These are phyloP conservation scores for Yarrowia deformans DNA, from an alignment of 805 yeast species.

Conservation along the genomic window DNA sequence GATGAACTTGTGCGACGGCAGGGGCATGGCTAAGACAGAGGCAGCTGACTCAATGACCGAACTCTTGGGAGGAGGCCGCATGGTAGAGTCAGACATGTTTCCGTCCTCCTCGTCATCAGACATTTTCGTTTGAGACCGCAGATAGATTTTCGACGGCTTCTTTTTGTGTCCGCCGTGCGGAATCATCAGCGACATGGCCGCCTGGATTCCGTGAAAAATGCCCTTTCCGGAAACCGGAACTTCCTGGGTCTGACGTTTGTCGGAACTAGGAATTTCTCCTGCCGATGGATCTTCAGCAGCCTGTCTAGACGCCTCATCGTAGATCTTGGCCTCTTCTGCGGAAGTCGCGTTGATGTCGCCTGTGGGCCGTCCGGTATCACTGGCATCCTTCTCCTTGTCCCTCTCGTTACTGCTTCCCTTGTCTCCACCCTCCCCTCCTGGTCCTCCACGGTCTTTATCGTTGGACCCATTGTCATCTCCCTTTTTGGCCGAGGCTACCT, in stretches of 20 bases:
- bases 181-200: conserved; percentile 35
- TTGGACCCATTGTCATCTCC: conserved; percentile 41
- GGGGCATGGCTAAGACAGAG: conserved; percentile 77
- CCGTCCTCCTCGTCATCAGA: conserved; percentile 23
- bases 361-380: conserved; percentile 16
- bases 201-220: conserved; percentile 35
- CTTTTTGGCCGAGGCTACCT: conserved; percentile 54
- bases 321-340: conserved; percentile 19
- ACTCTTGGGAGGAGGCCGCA: conserved; percentile 55
- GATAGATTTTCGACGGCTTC: conserved; percentile 29
- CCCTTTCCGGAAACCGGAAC: conserved; percentile 21
- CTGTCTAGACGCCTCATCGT: conserved; percentile 1
- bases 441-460: conserved; percentile 42
- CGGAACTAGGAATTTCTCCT: conserved; percentile 52
- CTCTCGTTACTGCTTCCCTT: conserved; percentile 21
- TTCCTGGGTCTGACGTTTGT: not conserved
- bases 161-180: conserved; percentile 16
- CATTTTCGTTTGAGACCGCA: conserved; percentile 21
- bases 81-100: conserved; percentile 1
- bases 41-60: conserved; percentile 82
- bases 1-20: conserved; percentile 72
- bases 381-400: not conserved
- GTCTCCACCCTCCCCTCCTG: conserved; percentile 41
- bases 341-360: conserved; percentile 4
- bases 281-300: conserved; percentile 12